Conservation (phyloP, 371 early-diverging fungal genomes). For the Batkoa obscura region DNA sequence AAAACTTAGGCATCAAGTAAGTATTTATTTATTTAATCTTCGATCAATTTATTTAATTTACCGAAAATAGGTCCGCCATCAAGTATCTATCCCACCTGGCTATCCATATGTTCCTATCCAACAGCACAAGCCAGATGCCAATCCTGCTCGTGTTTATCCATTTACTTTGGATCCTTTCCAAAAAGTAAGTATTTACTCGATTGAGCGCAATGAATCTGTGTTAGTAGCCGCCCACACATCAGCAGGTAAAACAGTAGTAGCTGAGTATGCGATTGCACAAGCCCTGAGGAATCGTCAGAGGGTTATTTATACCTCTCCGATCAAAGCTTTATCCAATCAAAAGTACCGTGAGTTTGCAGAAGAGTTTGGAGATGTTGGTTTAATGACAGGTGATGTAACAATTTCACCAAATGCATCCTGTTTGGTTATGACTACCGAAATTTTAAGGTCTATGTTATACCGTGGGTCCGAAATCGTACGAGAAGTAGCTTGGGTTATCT, state of each 20-base stretch:
- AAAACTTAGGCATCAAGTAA: slow-evolving; percentile 6
- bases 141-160: slow-evolving; percentile 78
- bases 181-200: slow-evolving; percentile 70
- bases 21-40: neutral
- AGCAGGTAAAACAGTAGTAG: slow-evolving; percentile 99
- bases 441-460: slow-evolving; percentile 98
- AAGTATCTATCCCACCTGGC: slow-evolving; percentile 81
- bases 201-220: slow-evolving; percentile 93
- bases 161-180: slow-evolving; percentile 99
- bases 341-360: slow-evolving; percentile 96
- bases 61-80: slow-evolving; percentile 57
- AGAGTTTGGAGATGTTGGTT: slow-evolving; percentile 98
- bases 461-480: slow-evolving; percentile 96
- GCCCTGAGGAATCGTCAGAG: slow-evolving; percentile 84
- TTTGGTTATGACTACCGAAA: slow-evolving; percentile 99
- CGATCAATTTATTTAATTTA: neutral
- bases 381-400: slow-evolving; percentile 99
- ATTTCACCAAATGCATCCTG: slow-evolving; percentile 95
- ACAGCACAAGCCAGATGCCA: slow-evolving; percentile 55
- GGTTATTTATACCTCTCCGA: slow-evolving; percentile 98
- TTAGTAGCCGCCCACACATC: slow-evolving; percentile 98
- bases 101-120: slow-evolving; percentile 74
- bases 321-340: slow-evolving; percentile 98
- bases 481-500: slow-evolving; percentile 98
- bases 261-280: slow-evolving; percentile 98